Evolutionary conservation across 2,329 filamentous ascomycete species (phyloP), one percentile per base, ranked within the genome.

Genomic region (Aspergillus neoniger): DNA sequence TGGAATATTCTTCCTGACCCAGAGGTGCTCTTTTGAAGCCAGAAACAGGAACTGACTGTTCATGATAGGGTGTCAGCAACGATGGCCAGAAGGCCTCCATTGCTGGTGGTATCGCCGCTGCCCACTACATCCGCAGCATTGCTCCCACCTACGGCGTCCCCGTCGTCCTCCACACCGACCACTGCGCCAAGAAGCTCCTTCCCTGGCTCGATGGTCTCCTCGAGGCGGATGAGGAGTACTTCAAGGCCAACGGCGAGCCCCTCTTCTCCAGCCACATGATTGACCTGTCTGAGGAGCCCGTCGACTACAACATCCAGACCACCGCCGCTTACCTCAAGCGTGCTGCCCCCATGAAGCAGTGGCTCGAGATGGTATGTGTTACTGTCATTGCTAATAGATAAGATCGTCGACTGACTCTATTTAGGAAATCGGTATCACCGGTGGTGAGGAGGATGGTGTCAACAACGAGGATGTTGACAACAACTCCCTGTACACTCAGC

Each of bases 231-330:
- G 95, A 98, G 87, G 85, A 83, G 63, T 94, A 93, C 85, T 97
- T 96, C 90, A 96, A 97, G 89, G 79, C 87, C 77, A 87, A 94
- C 77, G 91, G 91, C 81, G 90, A 93, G 80, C 94, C 95, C 67
- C 89, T 98, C 65, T 98, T 96, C 88, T 92, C 88, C 77, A 91
- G 87, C 71, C 95, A 99, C 88, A 99, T 99, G 95, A 96, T 98
- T 75, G 95, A 99, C 81, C 83, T 97, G 72, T 95, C 91, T 25
- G 95, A 97, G 84, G 94, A 98, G 85, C 76, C 86, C 43, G 90
- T 96, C 68, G 86, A 95, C 63, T 92, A 86, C 82, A 98, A 99
- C 87, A 90, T 99, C 74, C 78, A 89, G 76, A 97, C 91, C 76
- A 98, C 94, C 63, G 91, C 91, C 76, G 87, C 89, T 79, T 97